Evolutionary conservation across 2,329 filamentous ascomycete species (phyloP).

Genomic region (Fusarium phyllophilum): DNA sequence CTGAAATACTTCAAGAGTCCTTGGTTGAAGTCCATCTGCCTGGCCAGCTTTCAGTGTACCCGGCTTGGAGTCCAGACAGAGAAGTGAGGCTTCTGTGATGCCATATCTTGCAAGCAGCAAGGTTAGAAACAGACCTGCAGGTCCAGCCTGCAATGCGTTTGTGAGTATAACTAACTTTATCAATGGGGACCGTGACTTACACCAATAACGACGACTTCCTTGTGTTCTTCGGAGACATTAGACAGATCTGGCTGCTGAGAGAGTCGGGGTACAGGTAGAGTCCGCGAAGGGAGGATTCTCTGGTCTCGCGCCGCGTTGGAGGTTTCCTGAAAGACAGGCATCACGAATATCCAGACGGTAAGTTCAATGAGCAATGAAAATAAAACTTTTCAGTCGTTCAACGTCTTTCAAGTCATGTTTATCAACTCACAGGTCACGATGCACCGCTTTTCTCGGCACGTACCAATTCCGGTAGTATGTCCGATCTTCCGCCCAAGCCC

Average conservation of each 20-base stretch:
- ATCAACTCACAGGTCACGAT: background rate
- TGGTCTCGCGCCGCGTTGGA: conserved; percentile 3
- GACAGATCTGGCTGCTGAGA: background rate
- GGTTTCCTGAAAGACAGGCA: conserved; percentile 21
- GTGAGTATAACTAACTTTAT: fast-evolving
- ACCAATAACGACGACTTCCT: conserved; percentile 6
- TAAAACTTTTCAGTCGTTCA: background rate
- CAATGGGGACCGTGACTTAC: fast-evolving
- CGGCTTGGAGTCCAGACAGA: conserved; percentile 13
- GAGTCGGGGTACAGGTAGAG: conserved; percentile 1
- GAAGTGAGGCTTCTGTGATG: background rate
- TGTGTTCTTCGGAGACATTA: background rate
- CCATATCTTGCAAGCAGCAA: conserved; percentile 12
- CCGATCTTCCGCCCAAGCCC: conserved; percentile 1
- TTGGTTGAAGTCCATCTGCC: conserved; percentile 17
- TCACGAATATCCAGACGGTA: background rate
- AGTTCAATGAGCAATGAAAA: background rate
- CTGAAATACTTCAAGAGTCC: conserved; percentile 20
- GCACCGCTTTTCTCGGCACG: background rate
- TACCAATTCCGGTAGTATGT: background rate
- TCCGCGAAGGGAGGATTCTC: conserved; percentile 7
- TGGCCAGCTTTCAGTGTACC: conserved; percentile 9
- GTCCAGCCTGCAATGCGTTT: background rate
- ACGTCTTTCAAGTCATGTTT: background rate
- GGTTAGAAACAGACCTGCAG: conserved; percentile 7